Percentiles rank a stretch among this genome's conserved stretches.
These are phyloP conservation scores for Chlorella sp. DNA, from an alignment of 139 green algal species.

Conservation along the genomic window DNA sequence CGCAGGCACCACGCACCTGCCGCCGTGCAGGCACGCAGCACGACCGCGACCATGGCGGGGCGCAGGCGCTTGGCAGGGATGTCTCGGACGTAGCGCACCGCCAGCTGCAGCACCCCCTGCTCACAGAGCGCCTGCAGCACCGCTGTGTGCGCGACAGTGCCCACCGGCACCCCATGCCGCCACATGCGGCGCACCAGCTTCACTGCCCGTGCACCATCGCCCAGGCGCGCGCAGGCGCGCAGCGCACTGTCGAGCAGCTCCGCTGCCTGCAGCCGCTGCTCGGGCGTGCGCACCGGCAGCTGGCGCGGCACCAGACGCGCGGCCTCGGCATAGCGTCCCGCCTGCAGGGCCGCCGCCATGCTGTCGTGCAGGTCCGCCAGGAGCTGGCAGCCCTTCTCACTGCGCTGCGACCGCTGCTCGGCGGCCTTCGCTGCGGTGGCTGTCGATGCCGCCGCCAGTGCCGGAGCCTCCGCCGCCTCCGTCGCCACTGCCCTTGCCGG, in stretches of 20 bases:
- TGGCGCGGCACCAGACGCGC: not conserved
- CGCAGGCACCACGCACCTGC: not conserved
- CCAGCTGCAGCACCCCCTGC: not conserved
- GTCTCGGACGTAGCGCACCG: not conserved
- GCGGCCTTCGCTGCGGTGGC: too few relatives aligned
- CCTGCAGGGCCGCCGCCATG: too few relatives aligned
- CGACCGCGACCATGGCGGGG: slow-evolving; percentile 3
- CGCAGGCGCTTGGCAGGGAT: slow-evolving; percentile 5
- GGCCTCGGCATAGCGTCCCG: too few relatives aligned
- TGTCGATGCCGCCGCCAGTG: too few relatives aligned
- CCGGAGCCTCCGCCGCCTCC: too few relatives aligned
- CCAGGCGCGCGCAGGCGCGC: not conserved
- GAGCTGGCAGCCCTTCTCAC: too few relatives aligned
- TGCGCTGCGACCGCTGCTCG: too few relatives aligned
- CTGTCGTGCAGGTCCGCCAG: too few relatives aligned
- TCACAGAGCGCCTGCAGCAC: slow-evolving; percentile 12
- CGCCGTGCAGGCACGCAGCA: not conserved
- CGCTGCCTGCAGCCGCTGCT: not conserved
- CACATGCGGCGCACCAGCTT: slow-evolving; percentile 13
- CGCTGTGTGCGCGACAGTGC: not conserved
- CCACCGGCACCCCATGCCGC: slow-evolving; percentile 12
- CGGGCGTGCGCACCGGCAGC: not conserved
- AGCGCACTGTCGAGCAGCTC: slow-evolving; percentile 7
- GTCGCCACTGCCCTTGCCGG: too few relatives aligned
- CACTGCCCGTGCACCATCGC: not conserved